Conservation (phyloP, 306 rosid species). For the Acacia melanoxylon region DNA sequence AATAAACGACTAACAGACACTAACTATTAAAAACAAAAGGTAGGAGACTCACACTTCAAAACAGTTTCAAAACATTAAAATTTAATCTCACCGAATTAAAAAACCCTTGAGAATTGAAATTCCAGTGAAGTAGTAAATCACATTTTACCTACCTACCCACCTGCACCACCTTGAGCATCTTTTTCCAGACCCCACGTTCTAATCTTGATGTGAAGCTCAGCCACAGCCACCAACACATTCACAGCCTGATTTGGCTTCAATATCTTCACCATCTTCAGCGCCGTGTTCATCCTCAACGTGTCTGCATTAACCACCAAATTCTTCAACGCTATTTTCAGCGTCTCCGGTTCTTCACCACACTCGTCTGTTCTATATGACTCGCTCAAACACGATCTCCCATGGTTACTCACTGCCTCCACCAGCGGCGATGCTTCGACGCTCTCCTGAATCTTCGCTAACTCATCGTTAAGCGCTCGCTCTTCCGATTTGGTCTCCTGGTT, state of each 20-base stretch:
- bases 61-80: neutral
- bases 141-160: neutral
- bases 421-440: slow-evolving; percentile 65
- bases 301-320: slow-evolving; percentile 54
- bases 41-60: neutral
- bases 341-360: slow-evolving; percentile 3
- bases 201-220: slow-evolving; percentile 60
- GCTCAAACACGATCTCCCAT: slow-evolving; percentile 14
- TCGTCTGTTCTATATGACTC: slow-evolving; percentile 15
- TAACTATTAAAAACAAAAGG: neutral
- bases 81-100: neutral
- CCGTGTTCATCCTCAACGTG: slow-evolving; percentile 52
- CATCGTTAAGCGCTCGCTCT: slow-evolving; percentile 62
- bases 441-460: slow-evolving; percentile 72
- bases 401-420: slow-evolving; percentile 32
- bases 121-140: neutral
- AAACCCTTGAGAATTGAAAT: neutral
- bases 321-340: slow-evolving; percentile 45
- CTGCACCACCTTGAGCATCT: slow-evolving; percentile 31
- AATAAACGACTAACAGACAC: too few species aligned
- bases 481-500: slow-evolving; percentile 41
- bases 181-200: slow-evolving; percentile 50
- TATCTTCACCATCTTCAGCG: slow-evolving; percentile 50
- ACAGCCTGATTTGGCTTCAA: slow-evolving; percentile 56
- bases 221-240: slow-evolving; percentile 44